phyloP scores from a whole-genome alignment of 2,329 filamentous ascomycete species.

The Dactylellina cionopaga region DNA sequence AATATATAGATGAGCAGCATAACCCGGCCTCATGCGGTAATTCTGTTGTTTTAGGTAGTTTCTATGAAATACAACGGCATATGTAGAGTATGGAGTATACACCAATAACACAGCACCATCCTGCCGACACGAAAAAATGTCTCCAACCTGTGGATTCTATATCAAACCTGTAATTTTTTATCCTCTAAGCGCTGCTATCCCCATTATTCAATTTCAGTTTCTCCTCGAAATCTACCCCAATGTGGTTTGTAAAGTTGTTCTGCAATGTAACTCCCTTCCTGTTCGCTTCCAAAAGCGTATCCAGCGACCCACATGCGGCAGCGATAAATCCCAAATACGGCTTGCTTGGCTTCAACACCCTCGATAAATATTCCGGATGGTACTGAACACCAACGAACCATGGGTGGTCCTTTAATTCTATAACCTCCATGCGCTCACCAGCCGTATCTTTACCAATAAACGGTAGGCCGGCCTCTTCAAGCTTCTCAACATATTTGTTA shows the following conservation, averaged over 20 bases:
- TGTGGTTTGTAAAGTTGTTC: conserved; percentile 44
- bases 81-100: no score
- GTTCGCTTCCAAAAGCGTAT: conserved; percentile 38
- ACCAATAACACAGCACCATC: no score
- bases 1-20: not conserved
- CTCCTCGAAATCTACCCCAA: conserved; percentile 39
- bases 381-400: conserved; percentile 89
- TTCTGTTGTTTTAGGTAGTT: no score
- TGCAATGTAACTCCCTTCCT: conserved; percentile 22
- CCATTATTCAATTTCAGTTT: conserved; percentile 33
- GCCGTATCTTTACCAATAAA: conserved; percentile 84
- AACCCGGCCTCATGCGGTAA: no score
- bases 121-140: no score
- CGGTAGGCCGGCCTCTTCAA: conserved; percentile 75
- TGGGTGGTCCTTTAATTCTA: conserved; percentile 83
- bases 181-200: not conserved
- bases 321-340: conserved; percentile 88
- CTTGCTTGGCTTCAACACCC: conserved; percentile 77
- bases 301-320: conserved; percentile 75
- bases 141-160: conserved; percentile 12
- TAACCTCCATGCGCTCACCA: conserved; percentile 81
- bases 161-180: not conserved
- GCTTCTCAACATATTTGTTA: conserved; percentile 75
- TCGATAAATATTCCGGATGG: conserved; percentile 84
- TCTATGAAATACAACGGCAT: no score